Base-by-base conservation (phyloP, 1,284 basidiomycete species). In the Ganoderma leucocontextum region DNA sequence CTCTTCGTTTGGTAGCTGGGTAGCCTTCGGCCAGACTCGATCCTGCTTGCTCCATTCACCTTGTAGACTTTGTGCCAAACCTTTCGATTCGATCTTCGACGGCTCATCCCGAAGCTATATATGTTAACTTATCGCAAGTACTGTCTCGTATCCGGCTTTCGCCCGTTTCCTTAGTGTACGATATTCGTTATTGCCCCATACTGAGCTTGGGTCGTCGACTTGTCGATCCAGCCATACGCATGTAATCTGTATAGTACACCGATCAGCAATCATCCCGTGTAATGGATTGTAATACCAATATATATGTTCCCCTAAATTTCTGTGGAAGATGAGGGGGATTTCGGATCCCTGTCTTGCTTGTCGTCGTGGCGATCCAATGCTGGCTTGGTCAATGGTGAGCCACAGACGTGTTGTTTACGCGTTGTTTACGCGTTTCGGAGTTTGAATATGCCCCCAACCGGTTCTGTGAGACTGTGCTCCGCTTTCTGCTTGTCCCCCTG, bases 371-470 rank as follows among this genome's bases (percentile, higher is more conserved):
- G 29, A 29, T 29, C 29, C 29, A 29, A 29, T 29, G 29, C 29
- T 29, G 29, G 36, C 42, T 8, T 47, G 44, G n/a, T n/a, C n/a
- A n/a, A n/a, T n/a, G n/a, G 44, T 47, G 42, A 10, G 47, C 47
- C 47, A 52, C 22, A 13, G 10, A 52, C 22, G 38, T 29, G 49
- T 63, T 49, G 33, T 60, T 62, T 22, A 65, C 69, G 65, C 63
- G 67, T 68, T 71, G 64, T 73, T 69, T 41, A 70, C 72, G 72
- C 68, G 72, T 60, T 36, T 65, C 58, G 59, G 64, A 55, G 42
- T 58, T 62, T 60, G 38, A 35, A 64, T 25, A 5, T 15, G 1
- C 5, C 35, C 22, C 35, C 25, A 36, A 1, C 29, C 29, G 29
- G 29, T 29, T 29, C 29, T 29, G 29, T n/a, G n/a, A n/a, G n/a